Evolutionary conservation across 169 alveolate species (phyloP).

Genomic region (Blepharisma undulans): DNA sequence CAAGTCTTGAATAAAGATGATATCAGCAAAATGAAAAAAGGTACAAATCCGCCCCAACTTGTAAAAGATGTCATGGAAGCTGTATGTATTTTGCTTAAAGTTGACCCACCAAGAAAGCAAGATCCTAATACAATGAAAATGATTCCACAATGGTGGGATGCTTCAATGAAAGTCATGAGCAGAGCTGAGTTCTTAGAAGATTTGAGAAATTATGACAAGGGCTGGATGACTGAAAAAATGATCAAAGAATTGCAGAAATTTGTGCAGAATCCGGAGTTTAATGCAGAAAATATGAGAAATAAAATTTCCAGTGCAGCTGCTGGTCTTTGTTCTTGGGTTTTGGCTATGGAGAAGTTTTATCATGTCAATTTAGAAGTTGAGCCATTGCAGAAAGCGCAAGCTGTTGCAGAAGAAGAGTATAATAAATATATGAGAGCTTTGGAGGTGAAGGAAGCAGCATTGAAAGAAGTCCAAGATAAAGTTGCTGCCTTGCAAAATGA

Average conservation of each 20-base stretch:
- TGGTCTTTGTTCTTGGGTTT: conserved; percentile 86
- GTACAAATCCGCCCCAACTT: conserved; percentile 81
- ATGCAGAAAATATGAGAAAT: conserved; percentile 58
- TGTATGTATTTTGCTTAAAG: conserved; percentile 70
- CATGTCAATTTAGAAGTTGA: conserved; percentile 81
- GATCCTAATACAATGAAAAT: conserved; percentile 65
- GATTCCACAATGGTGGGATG: conserved; percentile 87
- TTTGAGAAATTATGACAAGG: conserved; percentile 72
- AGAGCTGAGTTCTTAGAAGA: conserved; percentile 65
- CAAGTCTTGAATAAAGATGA: conserved; percentile 84
- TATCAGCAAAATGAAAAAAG: conserved; percentile 82
- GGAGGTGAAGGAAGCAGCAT: conserved; percentile 68
- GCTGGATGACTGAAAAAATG: conserved; percentile 55
- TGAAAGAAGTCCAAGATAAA: conserved; percentile 65
- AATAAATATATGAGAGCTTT: conserved; percentile 64
- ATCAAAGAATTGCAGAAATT: conserved; percentile 2
- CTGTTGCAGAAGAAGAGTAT: conserved; percentile 81
- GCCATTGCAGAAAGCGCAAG: conserved; percentile 81
- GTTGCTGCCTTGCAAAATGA: conserved; percentile 64
- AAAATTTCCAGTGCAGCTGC: conserved; percentile 78
- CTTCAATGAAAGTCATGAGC: conserved; percentile 78
- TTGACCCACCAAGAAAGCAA: conserved; percentile 60
- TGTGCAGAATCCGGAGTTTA: conserved; percentile 51
- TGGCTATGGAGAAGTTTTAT: conserved; percentile 83
- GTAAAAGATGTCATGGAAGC: conserved; percentile 71